Base-by-base conservation (phyloP, 148 eudicot genomes). In the Euryodendron excelsum region DNA sequence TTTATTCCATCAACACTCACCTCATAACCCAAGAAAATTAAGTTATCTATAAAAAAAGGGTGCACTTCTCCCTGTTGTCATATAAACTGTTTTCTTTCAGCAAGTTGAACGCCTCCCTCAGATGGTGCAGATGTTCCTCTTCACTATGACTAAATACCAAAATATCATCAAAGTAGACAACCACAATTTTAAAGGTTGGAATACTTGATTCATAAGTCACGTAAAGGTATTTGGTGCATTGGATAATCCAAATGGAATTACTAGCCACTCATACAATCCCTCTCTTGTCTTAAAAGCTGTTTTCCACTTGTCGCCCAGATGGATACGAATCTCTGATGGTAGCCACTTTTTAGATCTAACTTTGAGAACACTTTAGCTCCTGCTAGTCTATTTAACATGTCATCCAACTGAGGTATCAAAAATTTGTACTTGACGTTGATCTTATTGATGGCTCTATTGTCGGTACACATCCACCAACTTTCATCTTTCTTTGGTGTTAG, bases 151-250 rank as follows among this genome's bases (percentile, higher is more conserved):
- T 27, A 65, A 33, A 27, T 4, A 65, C 15, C 17, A 65, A 6
- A 31, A 33, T 65, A 31, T 65, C 69, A 33, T 33, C 30, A 28
- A 62, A 62, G 18, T 62, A 4, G 0, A 62, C 34, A 5, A 62
- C 34, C 12, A 62, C 41, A 65, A 65, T 14, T 27, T 65, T 65
- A 65, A 56, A 20, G 27, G 8, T 5, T n/a, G 5, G 27, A 56
- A 41, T 39, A 41, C 50, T 10, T 36, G 27, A 41, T 68, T 41
- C 72, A 68, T 37, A 1, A 37, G 3, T 36, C 14, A n/a, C 72
- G 21, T 68, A 27, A 65, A 65, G 1, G 69, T 65, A 37, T 10
- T 65, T 10, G 69, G 69, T 9, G 69, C 69, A 65, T 65, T 65
- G 3, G 69, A 12, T 21, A 65, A 30, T 50, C 55, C 15, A 13